A percentile compares a stretch with the other conserved stretches of the same genome.
Conservation (phyloP, 2,329 filamentous ascomycete species). For the Penicillium sp. region DNA sequence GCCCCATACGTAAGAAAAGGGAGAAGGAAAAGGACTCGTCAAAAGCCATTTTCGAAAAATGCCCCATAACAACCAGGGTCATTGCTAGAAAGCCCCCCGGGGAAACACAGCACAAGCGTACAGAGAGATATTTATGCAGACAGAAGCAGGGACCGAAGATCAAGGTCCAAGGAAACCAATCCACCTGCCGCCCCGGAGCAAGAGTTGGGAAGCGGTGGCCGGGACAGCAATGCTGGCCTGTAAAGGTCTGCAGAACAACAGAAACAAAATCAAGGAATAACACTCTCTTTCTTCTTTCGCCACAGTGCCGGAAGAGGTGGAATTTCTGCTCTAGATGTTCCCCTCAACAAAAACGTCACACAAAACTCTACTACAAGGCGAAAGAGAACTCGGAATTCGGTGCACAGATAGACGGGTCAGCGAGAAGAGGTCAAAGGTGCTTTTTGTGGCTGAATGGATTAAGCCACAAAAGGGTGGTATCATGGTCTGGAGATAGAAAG, state of each 20-base stretch:
- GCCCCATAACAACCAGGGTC: constrained; percentile 9
- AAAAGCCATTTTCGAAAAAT: constrained; percentile 24
- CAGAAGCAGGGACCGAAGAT: background rate
- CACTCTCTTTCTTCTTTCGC: background rate
- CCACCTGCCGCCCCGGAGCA: constrained; percentile 14
- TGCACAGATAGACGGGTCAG: background rate
- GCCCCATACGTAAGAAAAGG: constrained; percentile 4
- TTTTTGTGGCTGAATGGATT: constrained; percentile 34
- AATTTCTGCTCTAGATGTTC: constrained; percentile 1
- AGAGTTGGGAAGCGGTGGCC: constrained; percentile 8
- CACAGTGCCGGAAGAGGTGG: background rate
- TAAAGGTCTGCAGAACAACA: constrained; percentile 25
- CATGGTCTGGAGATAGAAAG: constrained; percentile 31
- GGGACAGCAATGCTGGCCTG: constrained; percentile 11
- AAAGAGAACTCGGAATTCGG: constrained; percentile 21
- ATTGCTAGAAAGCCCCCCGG: constrained; percentile 6
- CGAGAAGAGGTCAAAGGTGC: constrained; percentile 28
- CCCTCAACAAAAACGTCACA: constrained; percentile 16
- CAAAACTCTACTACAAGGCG: constrained; percentile 28
- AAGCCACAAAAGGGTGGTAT: constrained; percentile 39
- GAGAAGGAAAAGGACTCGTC: constrained; percentile 8
- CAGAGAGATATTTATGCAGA: constrained; percentile 13
- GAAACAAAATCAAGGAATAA: constrained; percentile 10
- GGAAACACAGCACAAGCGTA: constrained; percentile 8
- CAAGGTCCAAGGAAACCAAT: background rate